A percentile compares a stretch with the other conserved stretches of the same genome.
Evolutionary conservation across 352 stramenopile species (phyloP).

Genomic region (Stramenopiles sp.): DNA sequence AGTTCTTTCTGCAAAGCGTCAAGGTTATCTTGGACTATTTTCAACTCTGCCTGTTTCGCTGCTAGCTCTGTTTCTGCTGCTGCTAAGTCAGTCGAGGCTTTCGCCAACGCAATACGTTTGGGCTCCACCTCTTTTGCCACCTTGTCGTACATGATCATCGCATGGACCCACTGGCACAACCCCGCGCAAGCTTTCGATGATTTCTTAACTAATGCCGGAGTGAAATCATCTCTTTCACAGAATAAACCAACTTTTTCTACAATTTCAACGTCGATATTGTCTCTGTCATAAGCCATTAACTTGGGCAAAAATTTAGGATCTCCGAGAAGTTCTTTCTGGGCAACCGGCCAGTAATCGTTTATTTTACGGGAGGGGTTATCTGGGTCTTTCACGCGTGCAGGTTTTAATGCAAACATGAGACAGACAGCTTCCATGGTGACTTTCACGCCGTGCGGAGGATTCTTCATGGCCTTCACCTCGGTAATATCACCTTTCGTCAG

Average conservation of each 20-base stretch:
- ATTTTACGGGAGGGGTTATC: constrained; percentile 68
- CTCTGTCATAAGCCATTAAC: constrained; percentile 80
- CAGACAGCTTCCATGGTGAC: constrained; percentile 80
- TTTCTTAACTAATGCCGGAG: constrained; percentile 76
- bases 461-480: constrained; percentile 90
- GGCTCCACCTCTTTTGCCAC: constrained; percentile 74
- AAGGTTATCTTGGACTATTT: constrained; percentile 74
- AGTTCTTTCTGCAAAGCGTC: constrained; percentile 59
- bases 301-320: constrained; percentile 76
- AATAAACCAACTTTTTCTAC: constrained; percentile 68
- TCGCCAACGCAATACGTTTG: constrained; percentile 69
- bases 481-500: constrained; percentile 79
- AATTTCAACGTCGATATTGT: constrained; percentile 69
- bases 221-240: constrained; percentile 62
- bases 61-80: constrained; percentile 56
- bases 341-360: constrained; percentile 76
- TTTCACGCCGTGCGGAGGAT: constrained; percentile 75
- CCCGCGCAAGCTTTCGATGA: constrained; percentile 73
- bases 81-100: constrained; percentile 56
- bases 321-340: constrained; percentile 70
- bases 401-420: constrained; percentile 73
- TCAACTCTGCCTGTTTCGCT: constrained; percentile 63
- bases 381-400: constrained; percentile 71
- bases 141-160: constrained; percentile 83
- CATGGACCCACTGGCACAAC: constrained; percentile 79